Evolutionary conservation across 2,329 filamentous ascomycete species (phyloP).

Genomic region (Cladorrhinum sp.): DNA sequence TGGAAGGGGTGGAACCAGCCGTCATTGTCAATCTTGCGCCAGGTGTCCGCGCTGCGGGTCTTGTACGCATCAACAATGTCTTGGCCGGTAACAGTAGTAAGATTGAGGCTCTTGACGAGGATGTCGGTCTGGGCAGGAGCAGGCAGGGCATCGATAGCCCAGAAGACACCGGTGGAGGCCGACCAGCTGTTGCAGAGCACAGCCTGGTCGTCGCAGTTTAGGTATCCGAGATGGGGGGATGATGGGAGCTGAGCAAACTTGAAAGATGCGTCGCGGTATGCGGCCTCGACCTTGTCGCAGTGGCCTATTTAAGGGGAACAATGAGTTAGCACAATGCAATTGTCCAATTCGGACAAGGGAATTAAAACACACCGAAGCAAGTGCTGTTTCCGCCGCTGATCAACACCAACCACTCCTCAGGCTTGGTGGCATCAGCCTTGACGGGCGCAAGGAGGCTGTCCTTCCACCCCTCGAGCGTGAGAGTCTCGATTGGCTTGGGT

Average conservation of each 20-base stretch:
- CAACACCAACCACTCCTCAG: constrained; percentile 75
- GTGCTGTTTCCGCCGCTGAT: constrained; percentile 75
- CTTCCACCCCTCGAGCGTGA: constrained; percentile 71
- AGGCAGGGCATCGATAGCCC: constrained; percentile 66
- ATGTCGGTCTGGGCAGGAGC: constrained; percentile 61
- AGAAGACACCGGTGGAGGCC: constrained; percentile 60
- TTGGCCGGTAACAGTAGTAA: constrained; percentile 63
- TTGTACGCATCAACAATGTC: constrained; percentile 58
- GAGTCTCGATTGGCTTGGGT: constrained; percentile 47
- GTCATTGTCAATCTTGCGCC: constrained; percentile 44
- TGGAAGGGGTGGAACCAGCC: constrained; percentile 76
- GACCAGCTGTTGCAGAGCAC: constrained; percentile 75
- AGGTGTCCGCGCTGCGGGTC: constrained; percentile 46
- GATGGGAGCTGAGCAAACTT: constrained; percentile 60
- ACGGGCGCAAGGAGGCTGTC: constrained; percentile 62
- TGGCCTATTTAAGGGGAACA: constrained; percentile 46
- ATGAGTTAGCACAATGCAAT: constrained; percentile 8
- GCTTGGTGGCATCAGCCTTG: constrained; percentile 54
- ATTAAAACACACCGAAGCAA: constrained; percentile 56
- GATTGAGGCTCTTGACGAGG: constrained; percentile 65
- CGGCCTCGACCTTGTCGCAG: constrained; percentile 62
- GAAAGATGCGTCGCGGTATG: constrained; percentile 63
- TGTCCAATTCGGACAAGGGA: background rate
- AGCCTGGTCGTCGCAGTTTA: constrained; percentile 73
- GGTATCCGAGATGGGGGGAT: constrained; percentile 63